Conservation (phyloP, 768 basidiomycete genomes). For the Pholiota microspora region DNA sequence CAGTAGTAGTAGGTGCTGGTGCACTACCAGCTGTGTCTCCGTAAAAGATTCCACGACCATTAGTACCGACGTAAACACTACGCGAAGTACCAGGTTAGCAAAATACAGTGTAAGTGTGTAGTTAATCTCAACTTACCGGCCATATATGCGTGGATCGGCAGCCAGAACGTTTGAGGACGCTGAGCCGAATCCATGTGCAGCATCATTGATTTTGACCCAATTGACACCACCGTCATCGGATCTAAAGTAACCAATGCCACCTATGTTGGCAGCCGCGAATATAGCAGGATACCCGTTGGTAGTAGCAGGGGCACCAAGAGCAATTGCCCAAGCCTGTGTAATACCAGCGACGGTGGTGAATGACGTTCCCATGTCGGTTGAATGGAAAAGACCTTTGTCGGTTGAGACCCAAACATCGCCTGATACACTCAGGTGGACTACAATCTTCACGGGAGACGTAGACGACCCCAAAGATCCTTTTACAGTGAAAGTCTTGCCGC, state of each 20-base stretch:
- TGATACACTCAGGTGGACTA: constrained; percentile 50
- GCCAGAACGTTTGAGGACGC: constrained; percentile 44
- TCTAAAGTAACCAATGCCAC: constrained; percentile 48
- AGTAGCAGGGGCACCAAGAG: constrained; percentile 50
- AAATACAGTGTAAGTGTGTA: too few relatives aligned
- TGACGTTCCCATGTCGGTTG: constrained; percentile 46
- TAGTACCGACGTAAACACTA: constrained; percentile 61
- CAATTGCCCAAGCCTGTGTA: constrained; percentile 54
- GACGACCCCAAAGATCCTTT: constrained; percentile 46
- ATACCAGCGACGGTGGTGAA: constrained; percentile 48
- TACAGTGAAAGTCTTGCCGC: constrained; percentile 48
- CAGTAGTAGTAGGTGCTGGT: constrained; percentile 26
- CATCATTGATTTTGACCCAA: constrained; percentile 62
- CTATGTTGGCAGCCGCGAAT: constrained; percentile 53
- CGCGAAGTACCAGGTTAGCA: neutral
- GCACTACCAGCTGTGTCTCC: constrained; percentile 36
- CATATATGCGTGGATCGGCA: constrained; percentile 53
- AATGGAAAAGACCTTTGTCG: constrained; percentile 55
- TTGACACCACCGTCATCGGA: constrained; percentile 54
- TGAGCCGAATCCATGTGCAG: constrained; percentile 54
- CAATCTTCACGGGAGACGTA: constrained; percentile 47
- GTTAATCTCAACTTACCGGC: constrained; percentile 44
- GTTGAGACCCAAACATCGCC: constrained; percentile 69
- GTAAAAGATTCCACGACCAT: constrained; percentile 58
- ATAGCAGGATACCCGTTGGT: constrained; percentile 50